Evolutionary conservation across 2,329 filamentous ascomycete genomes (phyloP).

Genomic region (Nannizzia gypsea): DNA sequence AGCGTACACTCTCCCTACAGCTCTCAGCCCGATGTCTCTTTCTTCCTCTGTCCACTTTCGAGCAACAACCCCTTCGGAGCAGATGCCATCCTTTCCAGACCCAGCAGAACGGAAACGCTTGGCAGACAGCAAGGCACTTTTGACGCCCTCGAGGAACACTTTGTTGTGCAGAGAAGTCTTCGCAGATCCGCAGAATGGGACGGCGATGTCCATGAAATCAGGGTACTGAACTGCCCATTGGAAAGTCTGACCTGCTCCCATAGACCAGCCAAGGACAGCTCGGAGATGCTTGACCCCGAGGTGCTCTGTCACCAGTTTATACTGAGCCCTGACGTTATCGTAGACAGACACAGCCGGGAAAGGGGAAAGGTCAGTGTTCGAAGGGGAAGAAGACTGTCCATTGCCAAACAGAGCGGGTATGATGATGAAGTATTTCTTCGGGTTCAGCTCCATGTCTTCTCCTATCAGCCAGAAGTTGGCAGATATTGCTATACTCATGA

Average conservation of each 20-base stretch:
- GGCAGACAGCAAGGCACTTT: conserved; percentile 46
- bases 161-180: conserved; percentile 56
- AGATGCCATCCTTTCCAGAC: conserved; percentile 35
- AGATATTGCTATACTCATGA: conserved; percentile 40
- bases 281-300: conserved; percentile 48
- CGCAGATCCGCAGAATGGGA: conserved; percentile 56
- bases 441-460: conserved; percentile 51
- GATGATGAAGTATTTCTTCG: conserved; percentile 55
- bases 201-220: conserved; percentile 52
- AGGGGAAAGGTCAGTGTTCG: conserved; percentile 45
- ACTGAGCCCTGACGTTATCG: conserved; percentile 57
- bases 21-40: conserved; percentile 50
- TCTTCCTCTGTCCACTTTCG: conserved; percentile 44
- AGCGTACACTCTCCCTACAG: conserved; percentile 63
- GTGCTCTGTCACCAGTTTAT: conserved; percentile 53
- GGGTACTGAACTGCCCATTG: conserved; percentile 54
- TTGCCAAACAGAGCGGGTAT: conserved; percentile 59
- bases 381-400: conserved; percentile 55
- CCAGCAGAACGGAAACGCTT: conserved; percentile 45
- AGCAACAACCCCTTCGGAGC: conserved; percentile 26
- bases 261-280: conserved; percentile 57
- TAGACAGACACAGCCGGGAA: conserved; percentile 55
- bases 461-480: conserved; percentile 68
- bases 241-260: conserved; percentile 56
- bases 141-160: conserved; percentile 56